phyloP scores from a whole-genome alignment of 768 basidiomycete genomes.

The Agaricus sinodeliciosus region DNA sequence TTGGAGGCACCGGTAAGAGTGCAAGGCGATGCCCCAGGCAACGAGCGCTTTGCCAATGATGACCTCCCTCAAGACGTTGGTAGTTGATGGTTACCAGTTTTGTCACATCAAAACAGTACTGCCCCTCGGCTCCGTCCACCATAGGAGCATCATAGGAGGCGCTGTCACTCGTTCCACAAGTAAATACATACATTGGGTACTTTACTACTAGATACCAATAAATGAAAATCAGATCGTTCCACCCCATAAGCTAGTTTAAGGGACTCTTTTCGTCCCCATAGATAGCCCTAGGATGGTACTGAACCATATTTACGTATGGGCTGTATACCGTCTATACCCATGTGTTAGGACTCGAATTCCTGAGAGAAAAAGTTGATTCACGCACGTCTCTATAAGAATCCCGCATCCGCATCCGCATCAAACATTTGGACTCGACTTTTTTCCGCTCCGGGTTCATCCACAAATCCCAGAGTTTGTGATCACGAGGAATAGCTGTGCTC shows the following conservation, averaged over 20 bases:
- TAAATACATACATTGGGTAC: neutral
- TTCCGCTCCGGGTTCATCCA: constrained; percentile 38
- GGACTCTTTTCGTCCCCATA: constrained; percentile 5
- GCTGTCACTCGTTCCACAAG: no score
- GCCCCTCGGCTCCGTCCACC: no score
- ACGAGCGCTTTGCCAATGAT: no score
- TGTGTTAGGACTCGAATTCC: neutral
- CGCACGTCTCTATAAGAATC: constrained; percentile 51
- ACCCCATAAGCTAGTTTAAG: neutral
- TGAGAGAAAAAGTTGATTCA: neutral
- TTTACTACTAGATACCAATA: neutral
- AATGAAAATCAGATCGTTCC: neutral
- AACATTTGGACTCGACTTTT: constrained; percentile 45
- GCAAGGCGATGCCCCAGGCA: no score
- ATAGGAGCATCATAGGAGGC: no score
- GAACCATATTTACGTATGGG: constrained; percentile 48
- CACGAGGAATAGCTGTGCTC: constrained; percentile 34
- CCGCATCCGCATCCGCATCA: constrained; percentile 52
- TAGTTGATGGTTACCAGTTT: no score
- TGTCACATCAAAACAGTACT: no score
- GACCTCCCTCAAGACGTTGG: no score
- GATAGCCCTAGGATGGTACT: constrained; percentile 28
- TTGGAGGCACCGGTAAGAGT: neutral
- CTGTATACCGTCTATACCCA: constrained; percentile 44
- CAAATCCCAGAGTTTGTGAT: constrained; percentile 36